Evolutionary conservation across 148 eudicot genomes (phyloP).

Genomic region (Persicaria tinctoria): DNA sequence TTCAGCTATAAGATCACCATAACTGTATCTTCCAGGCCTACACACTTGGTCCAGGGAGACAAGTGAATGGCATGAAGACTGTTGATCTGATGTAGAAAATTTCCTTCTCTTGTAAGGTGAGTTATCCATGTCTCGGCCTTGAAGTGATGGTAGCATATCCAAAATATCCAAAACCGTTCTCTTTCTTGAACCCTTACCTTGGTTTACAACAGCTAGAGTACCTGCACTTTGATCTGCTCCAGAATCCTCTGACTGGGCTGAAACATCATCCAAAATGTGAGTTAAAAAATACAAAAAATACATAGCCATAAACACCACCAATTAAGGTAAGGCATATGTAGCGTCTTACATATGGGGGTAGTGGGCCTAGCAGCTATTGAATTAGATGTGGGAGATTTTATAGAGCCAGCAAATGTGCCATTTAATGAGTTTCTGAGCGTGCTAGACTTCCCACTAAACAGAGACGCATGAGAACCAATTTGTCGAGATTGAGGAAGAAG

Average conservation of each 20-base stretch:
- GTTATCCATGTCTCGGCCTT: slow-evolving; percentile 23
- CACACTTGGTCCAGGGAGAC: slow-evolving; percentile 27
- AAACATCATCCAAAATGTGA: slow-evolving; percentile 5
- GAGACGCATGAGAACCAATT: slow-evolving; percentile 26
- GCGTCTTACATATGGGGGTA: slow-evolving; percentile 48
- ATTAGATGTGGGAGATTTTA: slow-evolving; percentile 29
- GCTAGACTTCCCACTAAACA: slow-evolving; percentile 25
- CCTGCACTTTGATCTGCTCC: slow-evolving; percentile 39
- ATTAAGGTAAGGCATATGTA: slow-evolving; percentile 12
- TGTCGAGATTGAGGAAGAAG: slow-evolving; percentile 33
- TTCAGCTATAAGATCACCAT: slow-evolving; percentile 71
- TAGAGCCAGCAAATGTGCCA: slow-evolving; percentile 23
- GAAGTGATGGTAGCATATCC: slow-evolving; percentile 62
- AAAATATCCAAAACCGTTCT: slow-evolving; percentile 68
- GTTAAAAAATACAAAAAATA: slow-evolving; percentile 1
- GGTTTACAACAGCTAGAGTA: slow-evolving; percentile 24
- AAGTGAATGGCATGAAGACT: slow-evolving; percentile 26
- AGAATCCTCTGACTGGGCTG: slow-evolving; percentile 37
- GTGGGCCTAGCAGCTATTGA: slow-evolving; percentile 38
- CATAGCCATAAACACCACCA: slow-evolving; percentile 12
- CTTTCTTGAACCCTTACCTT: slow-evolving; percentile 44
- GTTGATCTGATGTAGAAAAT: slow-evolving; percentile 26
- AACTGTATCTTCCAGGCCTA: slow-evolving; percentile 47
- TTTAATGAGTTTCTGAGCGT: slow-evolving; percentile 27
- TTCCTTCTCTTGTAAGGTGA: slow-evolving; percentile 56